Percentiles rank a stretch among this genome's conserved stretches.
These are phyloP conservation scores for Clavariopsis aquatica DNA, from an alignment of 495 filamentous ascomycete species.

Conservation along the genomic window DNA sequence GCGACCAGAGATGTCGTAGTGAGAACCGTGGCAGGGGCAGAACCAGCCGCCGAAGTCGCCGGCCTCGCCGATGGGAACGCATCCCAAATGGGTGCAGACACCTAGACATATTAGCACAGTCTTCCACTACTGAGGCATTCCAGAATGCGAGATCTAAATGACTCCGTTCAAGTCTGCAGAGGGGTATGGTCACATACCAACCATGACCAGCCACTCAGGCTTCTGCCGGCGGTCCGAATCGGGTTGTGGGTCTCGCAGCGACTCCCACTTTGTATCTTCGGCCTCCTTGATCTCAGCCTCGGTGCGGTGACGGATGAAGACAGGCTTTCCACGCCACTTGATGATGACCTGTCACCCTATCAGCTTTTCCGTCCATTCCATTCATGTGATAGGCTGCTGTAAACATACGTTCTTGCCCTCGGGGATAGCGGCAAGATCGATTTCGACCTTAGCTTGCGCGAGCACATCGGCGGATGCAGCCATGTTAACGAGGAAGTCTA, in stretches of 20 bases:
- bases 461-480: constrained; percentile 98
- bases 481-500: constrained; percentile 99
- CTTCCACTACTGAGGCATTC: too few species aligned
- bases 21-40: constrained; percentile 99
- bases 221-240: constrained; percentile 95
- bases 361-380: constrained; percentile 20
- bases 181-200: constrained; percentile 61
- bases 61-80: constrained; percentile 97
- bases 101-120: constrained; percentile 55
- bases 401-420: constrained; percentile 96
- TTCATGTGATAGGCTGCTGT: not conserved
- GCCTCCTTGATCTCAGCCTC: constrained; percentile 61
- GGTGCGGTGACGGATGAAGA: constrained; percentile 99
- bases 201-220: constrained; percentile 98
- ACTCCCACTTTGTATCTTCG: constrained; percentile 61
- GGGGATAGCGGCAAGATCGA: constrained; percentile 86
- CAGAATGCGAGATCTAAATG: not conserved
- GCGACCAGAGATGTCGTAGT: constrained; percentile 99
- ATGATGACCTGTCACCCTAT: constrained; percentile 75
- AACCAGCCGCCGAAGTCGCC: constrained; percentile 99
- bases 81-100: constrained; percentile 98
- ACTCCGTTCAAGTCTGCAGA: not conserved
- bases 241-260: constrained; percentile 84
- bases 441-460: constrained; percentile 99
- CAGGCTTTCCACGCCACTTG: constrained; percentile 99